Base-by-base conservation (phyloP, 164 flowering plant species). In the Stephania cephalantha region DNA sequence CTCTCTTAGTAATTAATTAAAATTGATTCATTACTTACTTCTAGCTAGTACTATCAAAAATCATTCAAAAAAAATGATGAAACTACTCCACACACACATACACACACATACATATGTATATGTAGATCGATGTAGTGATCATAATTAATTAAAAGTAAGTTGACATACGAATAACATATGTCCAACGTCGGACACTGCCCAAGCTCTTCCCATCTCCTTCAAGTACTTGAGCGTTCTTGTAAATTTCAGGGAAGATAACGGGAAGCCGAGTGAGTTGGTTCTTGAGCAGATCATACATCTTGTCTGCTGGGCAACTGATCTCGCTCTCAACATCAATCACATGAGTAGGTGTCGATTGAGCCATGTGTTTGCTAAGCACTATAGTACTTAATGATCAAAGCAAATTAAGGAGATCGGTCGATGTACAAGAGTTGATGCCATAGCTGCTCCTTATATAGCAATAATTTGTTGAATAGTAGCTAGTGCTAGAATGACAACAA, bases 151-250 rank as follows among this genome's bases (percentile, higher is more conserved):
- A 25, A 25, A 25, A 25, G 25, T 25, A 25, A 25, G 25, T 25
- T 25, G 25, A 25, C 25, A 52, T 74, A 77, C 82, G 79, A 7
- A 77, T 13, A n/a, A 58, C 75, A 46, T 71, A 74, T 15, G 73
- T 77, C 82, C 79, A 77, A 46, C 68, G 75, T 70, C 79, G 55
- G 46, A 80, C 70, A 45, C 70, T 70, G 65, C 79, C 80, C 11
- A 77, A 61, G 13, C 72, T 79, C 70, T 30, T 73, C 5, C 83
- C 82, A 71, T 83, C 82, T 35, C 85, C 85, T 75, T 83, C 78
- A 35, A 83, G 71, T 12, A 80, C 72, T 73, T 81, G 48, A 53
- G 75, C 58, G 46, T 76, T 77, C 50, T 78, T 73, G 52, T 70
- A 17, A 12, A 46, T 66, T 31, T 77, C 69, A 9, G 83, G 83